A percentile compares a stretch with the other conserved stretches of the same genome.
Evolutionary conservation across 495 filamentous ascomycete species (phyloP).

Genomic region (Penicillium psychrofluorescens): DNA sequence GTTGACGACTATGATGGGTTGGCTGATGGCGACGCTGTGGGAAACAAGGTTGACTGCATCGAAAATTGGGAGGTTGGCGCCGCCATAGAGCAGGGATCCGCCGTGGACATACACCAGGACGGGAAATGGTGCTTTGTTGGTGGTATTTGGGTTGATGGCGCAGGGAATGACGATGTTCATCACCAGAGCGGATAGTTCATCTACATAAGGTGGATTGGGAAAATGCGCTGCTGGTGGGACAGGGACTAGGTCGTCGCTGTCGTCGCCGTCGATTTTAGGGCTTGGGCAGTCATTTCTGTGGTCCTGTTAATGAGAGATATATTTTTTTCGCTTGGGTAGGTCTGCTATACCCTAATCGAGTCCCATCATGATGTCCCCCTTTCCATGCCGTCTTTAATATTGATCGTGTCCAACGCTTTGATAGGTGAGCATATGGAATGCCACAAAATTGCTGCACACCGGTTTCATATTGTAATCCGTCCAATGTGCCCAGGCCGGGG

Average conservation of each 20-base stretch:
- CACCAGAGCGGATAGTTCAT: conserved; percentile 20
- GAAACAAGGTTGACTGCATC: conserved; percentile 23
- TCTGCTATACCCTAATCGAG: conserved; percentile 13
- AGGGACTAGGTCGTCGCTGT: conserved; percentile 16
- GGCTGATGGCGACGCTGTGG: conserved; percentile 10
- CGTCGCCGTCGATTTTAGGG: conserved; percentile 17
- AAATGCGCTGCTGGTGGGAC: conserved; percentile 19
- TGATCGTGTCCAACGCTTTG: conserved; percentile 24
- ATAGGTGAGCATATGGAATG: conserved; percentile 19
- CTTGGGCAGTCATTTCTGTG: conserved; percentile 18
- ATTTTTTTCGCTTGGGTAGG: too few relatives aligned
- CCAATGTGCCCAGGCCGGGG: conserved; percentile 12
- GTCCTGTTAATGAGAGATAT: too few relatives aligned
- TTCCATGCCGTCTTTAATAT: conserved; percentile 16
- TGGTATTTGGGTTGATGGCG: background rate
- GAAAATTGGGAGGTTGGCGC: conserved; percentile 22
- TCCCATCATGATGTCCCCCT: conserved; percentile 17
- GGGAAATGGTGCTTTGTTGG: conserved; percentile 3
- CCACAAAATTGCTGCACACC: conserved; percentile 24
- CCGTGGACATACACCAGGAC: conserved; percentile 25
- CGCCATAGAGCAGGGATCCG: conserved; percentile 22
- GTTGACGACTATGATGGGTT: conserved; percentile 19
- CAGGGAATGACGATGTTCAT: conserved; percentile 25
- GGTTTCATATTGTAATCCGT: conserved; percentile 18
- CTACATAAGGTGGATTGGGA: background rate